These are phyloP conservation scores for Yamadazyma tumulicola DNA, from an alignment of 805 yeast species.

Conservation along the genomic window DNA sequence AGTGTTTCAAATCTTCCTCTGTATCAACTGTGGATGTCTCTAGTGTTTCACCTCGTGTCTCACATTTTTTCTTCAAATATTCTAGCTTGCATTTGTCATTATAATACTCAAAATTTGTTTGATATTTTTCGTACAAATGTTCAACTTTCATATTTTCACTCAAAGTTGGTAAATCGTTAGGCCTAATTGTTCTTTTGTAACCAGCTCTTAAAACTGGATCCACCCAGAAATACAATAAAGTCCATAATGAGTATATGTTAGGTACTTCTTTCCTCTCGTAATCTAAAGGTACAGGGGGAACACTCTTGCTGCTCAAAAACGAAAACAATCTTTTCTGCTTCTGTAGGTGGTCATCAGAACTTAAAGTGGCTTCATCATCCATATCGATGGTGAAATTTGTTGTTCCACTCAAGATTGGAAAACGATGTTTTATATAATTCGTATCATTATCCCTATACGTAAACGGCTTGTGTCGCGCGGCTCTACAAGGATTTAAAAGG, in stretches of 20 bases:
- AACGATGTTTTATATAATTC: no score
- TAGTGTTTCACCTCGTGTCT: not conserved
- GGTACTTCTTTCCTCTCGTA: conserved; percentile 41
- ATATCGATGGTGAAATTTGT: no score
- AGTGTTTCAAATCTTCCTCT: not conserved
- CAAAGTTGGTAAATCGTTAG: conserved; percentile 52
- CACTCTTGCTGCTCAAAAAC: conserved; percentile 42
- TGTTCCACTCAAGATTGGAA: no score
- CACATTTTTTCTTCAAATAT: not conserved
- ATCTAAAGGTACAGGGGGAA: conserved; percentile 46
- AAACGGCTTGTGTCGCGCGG: no score
- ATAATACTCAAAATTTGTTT: not conserved
- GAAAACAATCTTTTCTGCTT: conserved; percentile 46
- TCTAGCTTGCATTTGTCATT: not conserved
- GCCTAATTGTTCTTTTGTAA: conserved; percentile 65
- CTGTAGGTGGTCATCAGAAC: conserved; percentile 13
- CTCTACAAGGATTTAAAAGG: no score
- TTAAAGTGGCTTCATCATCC: conserved; percentile 1
- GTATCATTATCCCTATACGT: no score
- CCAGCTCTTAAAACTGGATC: conserved; percentile 61
- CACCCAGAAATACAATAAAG: conserved; percentile 61
- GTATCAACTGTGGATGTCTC: not conserved
- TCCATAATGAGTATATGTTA: conserved; percentile 14
- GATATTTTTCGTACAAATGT: conserved; percentile 21
- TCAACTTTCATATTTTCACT: conserved; percentile 35